Base-by-base conservation (phyloP, 2,329 filamentous ascomycete species). In the Neophaeococcomyces aloes region DNA sequence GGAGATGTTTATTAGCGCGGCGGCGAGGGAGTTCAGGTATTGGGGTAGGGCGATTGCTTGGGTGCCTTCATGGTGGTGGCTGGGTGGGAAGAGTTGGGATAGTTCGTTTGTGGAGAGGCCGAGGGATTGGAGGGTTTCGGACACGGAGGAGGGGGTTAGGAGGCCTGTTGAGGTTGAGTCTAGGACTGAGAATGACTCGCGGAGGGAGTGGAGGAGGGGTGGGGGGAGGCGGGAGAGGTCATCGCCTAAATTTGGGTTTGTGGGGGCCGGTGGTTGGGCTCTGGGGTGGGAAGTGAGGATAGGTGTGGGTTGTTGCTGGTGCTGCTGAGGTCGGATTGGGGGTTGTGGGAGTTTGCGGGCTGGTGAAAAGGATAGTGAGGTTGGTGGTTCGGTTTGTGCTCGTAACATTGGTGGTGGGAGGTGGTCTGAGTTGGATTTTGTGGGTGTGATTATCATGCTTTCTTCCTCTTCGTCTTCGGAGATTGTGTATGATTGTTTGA, bases 131-230 rank as follows among this genome's bases (percentile, higher is more conserved):
- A 98, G 74, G 75, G 94, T 94, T 56, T 93, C 85, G 13, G 78
- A 78, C 4, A 98, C 79, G 60, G 94, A 86, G 17, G 89, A 83
- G 47, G 83, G 75, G 53, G 81, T 83, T 48, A 98, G 81, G 39
- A 76, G 70, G 14, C 89, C 88, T 57, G 91, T 86, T 57, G 86
- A 88, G 63, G 91, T 82, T 48, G 86, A 76, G 62, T 96, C 91
- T 36, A 98, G 72, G 47, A 95, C 87, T 62, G 93, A 86, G 63
- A 96, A 98, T 0, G 83, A 86, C 60, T 96, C 89, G 48, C 91
- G 78, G 64, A 98, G 76, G 55, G 86, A 85, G 57, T 88, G 79
- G 29, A 95, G 78, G 55, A 95, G 86, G 2, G 84, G 72, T 2
- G 86, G 79, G 29, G 89, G 83, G 32, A 96, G 66, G 57, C 65